Evolutionary conservation across 306 rosid genomes (phyloP).

Genomic region (Malus orientalis): DNA sequence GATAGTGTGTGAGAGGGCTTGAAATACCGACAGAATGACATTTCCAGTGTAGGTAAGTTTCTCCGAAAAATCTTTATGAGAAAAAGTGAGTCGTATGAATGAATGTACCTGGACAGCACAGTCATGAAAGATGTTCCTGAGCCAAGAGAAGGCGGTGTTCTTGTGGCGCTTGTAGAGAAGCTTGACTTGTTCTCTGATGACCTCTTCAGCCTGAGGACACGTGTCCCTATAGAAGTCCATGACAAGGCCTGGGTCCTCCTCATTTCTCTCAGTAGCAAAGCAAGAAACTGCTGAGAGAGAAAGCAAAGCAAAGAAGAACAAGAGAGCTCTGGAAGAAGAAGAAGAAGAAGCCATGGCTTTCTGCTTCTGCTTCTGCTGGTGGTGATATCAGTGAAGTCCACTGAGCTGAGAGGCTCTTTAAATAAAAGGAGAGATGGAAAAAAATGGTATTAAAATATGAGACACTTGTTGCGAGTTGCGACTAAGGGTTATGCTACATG

Average conservation of each 20-base stretch:
- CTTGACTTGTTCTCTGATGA: slow-evolving; percentile 80
- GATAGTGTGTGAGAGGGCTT: background rate
- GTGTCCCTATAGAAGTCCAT: slow-evolving; percentile 82
- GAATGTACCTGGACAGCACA: slow-evolving; percentile 77
- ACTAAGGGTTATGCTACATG: no score
- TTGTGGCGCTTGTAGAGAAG: slow-evolving; percentile 98
- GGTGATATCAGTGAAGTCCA: background rate
- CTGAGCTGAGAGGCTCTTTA: slow-evolving; percentile 22
- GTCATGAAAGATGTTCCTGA: slow-evolving; percentile 93
- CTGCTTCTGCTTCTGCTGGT: background rate
- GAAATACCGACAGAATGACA: background rate
- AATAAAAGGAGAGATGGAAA: slow-evolving; percentile 27
- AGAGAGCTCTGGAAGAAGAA: slow-evolving; percentile 28
- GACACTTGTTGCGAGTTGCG: background rate
- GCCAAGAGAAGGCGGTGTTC: slow-evolving; percentile 99
- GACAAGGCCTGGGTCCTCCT: slow-evolving; percentile 43
- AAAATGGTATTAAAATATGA: background rate
- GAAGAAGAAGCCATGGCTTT: slow-evolving; percentile 35
- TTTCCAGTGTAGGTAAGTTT: no score
- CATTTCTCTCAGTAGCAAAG: slow-evolving; percentile 32
- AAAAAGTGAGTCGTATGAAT: background rate
- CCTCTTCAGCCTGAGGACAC: slow-evolving; percentile 97
- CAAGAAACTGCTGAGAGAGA: slow-evolving; percentile 35
- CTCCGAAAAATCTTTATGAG: background rate
- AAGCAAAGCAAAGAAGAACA: slow-evolving; percentile 39